Evolutionary conservation across 495 filamentous ascomycete genomes (phyloP).

Genomic region (Aspergillus leporis): DNA sequence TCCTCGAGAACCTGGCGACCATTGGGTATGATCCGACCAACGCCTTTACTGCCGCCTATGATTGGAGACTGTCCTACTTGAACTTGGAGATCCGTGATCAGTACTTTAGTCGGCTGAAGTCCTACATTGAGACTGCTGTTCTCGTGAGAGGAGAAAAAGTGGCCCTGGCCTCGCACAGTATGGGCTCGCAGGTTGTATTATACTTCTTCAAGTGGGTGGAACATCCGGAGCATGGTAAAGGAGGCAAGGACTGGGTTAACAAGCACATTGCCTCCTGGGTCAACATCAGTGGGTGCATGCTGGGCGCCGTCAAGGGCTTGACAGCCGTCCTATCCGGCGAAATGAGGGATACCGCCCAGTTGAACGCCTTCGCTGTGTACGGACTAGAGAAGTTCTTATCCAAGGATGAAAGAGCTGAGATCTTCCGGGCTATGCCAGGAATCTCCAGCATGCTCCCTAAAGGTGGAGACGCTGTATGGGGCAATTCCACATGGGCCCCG

Average conservation of each 20-base stretch:
- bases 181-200: constrained; percentile 92
- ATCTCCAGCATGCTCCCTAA: constrained; percentile 97
- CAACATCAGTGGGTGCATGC: constrained; percentile 97
- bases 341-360: constrained; percentile 96
- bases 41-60: constrained; percentile 92
- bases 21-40: constrained; percentile 97
- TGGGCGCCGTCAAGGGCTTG: constrained; percentile 89
- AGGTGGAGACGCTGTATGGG: constrained; percentile 92
- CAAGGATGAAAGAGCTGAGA: constrained; percentile 84
- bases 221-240: constrained; percentile 71
- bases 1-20: constrained; percentile 90
- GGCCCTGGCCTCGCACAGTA: constrained; percentile 89
- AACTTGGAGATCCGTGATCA: constrained; percentile 89
- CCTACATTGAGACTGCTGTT: constrained; percentile 82
- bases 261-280: constrained; percentile 90
- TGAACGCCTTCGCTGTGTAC: constrained; percentile 97
- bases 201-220: constrained; percentile 99
- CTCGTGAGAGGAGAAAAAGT: constrained; percentile 72
- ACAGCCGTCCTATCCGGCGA: constrained; percentile 92
- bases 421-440: constrained; percentile 96
- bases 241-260: constrained; percentile 89
- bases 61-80: constrained; percentile 92
- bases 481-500: constrained; percentile 83
- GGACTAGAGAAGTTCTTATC: constrained; percentile 94
- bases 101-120: constrained; percentile 88